Conservation (phyloP, 192 early-diverging fungal species). For the Umbelopsis ramanniana region DNA sequence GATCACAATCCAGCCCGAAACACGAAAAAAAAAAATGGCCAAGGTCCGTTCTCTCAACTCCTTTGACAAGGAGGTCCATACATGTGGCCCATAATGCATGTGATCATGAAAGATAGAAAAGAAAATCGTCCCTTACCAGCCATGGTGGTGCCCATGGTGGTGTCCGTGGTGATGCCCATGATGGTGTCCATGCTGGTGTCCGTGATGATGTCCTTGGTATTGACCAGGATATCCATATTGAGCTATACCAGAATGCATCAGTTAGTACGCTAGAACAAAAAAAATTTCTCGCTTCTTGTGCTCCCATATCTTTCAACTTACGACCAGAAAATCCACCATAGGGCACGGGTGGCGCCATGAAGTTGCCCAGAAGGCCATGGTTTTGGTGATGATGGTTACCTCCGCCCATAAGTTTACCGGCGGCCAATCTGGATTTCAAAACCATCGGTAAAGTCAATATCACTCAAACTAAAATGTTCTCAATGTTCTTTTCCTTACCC, state of each 20-base stretch:
- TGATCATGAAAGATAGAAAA: neutral
- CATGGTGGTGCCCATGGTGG: neutral
- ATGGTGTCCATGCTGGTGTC: slow-evolving; percentile 10
- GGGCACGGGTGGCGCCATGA: neutral
- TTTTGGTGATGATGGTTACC: neutral
- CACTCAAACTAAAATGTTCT: neutral
- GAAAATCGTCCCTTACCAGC: neutral
- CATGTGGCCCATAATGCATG: neutral
- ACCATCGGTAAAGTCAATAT: neutral
- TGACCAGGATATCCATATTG: slow-evolving; percentile 11
- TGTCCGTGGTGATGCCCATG: neutral
- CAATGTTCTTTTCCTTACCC: neutral
- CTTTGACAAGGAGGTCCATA: neutral
- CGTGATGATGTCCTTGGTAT: neutral
- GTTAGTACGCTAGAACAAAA: neutral
- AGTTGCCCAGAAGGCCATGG: neutral
- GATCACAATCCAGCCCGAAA: slow-evolving; percentile 15
- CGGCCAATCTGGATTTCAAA: slow-evolving; percentile 5
- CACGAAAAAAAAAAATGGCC: neutral
- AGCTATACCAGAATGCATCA: neutral
- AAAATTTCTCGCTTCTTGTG: neutral
- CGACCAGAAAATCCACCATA: slow-evolving; percentile 10
- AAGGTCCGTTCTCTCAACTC: neutral
- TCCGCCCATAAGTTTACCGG: slow-evolving; percentile 5
- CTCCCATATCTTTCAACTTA: neutral